Evolutionary conservation across 2,329 filamentous ascomycete species (phyloP).

Genomic region (Pseudogymnoascus sp.): DNA sequence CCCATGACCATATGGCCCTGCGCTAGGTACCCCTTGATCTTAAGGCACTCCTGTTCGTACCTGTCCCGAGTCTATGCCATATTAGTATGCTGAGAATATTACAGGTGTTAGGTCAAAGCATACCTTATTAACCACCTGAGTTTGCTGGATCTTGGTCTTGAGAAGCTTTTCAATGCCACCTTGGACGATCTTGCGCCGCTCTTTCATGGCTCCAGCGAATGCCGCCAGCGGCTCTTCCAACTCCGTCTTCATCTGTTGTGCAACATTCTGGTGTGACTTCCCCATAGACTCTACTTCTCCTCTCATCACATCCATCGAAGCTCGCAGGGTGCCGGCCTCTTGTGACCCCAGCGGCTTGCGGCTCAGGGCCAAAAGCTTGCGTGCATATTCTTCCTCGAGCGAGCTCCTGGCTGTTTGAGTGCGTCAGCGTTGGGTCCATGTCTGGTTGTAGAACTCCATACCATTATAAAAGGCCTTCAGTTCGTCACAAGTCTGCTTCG

Average conservation of each 20-base stretch:
- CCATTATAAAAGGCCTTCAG: slow-evolving; percentile 82
- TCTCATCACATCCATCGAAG: slow-evolving; percentile 78
- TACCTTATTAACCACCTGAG: slow-evolving; percentile 83
- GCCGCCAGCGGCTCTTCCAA: slow-evolving; percentile 87
- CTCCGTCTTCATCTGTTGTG: slow-evolving; percentile 90
- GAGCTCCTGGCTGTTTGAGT: slow-evolving; percentile 63
- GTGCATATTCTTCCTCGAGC: slow-evolving; percentile 93
- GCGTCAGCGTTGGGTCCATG: slow-evolving; percentile 10
- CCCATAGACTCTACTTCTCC: slow-evolving; percentile 88
- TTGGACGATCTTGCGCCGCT: slow-evolving; percentile 93
- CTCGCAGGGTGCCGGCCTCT: slow-evolving; percentile 74
- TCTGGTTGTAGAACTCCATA: slow-evolving; percentile 33
- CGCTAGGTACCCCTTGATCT: slow-evolving; percentile 96
- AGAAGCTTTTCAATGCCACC: slow-evolving; percentile 87
- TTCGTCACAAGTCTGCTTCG: slow-evolving; percentile 92
- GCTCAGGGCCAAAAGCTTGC: slow-evolving; percentile 77
- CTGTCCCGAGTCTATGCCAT: slow-evolving; percentile 66
- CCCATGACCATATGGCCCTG: slow-evolving; percentile 99
- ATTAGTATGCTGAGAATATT: slow-evolving; percentile 13
- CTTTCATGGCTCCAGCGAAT: slow-evolving; percentile 92
- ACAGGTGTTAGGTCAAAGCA: slow-evolving; percentile 21
- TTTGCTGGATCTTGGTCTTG: slow-evolving; percentile 90
- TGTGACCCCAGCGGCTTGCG: slow-evolving; percentile 84
- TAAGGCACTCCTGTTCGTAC: slow-evolving; percentile 95
- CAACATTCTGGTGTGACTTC: slow-evolving; percentile 85